Evolutionary conservation across 352 stramenopile genomes (phyloP).

Genomic region (Saprolegnia diclina): DNA sequence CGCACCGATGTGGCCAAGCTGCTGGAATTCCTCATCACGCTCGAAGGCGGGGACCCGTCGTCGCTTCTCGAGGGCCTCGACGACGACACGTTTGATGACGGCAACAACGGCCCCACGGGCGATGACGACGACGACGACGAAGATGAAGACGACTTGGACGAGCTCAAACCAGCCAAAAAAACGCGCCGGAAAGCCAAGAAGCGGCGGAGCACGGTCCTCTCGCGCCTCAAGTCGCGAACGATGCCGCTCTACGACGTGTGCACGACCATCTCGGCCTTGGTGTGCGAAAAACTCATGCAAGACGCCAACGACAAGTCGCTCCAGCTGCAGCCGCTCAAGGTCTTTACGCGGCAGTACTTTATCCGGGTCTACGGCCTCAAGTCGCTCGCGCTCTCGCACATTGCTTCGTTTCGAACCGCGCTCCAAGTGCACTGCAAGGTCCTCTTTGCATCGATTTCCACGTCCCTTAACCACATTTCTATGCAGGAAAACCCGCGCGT

Average conservation of each 20-base stretch:
- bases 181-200: slow-evolving; percentile 1
- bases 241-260: slow-evolving; percentile 21
- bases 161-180: background rate
- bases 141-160: slow-evolving; percentile 19
- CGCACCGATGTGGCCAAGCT: slow-evolving; percentile 2
- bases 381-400: slow-evolving; percentile 18
- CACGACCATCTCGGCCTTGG: slow-evolving; percentile 10
- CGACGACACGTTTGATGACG: background rate
- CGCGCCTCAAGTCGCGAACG: background rate
- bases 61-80: background rate
- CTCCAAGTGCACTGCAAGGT: background rate
- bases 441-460: background rate
- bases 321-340: background rate
- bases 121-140: slow-evolving; percentile 21
- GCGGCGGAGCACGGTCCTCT: background rate
- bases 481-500: background rate
- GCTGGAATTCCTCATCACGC: background rate
- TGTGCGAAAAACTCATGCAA: slow-evolving; percentile 20
- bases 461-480: background rate
- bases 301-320: slow-evolving; percentile 15
- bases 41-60: background rate
- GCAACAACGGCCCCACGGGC: background rate
- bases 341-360: slow-evolving; percentile 24
- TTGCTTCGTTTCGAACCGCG: slow-evolving; percentile 2
- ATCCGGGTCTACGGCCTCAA: slow-evolving; percentile 24